Evolutionary conservation across 2,329 filamentous ascomycete genomes (phyloP), one percentile per base, ranked within the genome.

Genomic region (Zymoseptoria brevis): DNA sequence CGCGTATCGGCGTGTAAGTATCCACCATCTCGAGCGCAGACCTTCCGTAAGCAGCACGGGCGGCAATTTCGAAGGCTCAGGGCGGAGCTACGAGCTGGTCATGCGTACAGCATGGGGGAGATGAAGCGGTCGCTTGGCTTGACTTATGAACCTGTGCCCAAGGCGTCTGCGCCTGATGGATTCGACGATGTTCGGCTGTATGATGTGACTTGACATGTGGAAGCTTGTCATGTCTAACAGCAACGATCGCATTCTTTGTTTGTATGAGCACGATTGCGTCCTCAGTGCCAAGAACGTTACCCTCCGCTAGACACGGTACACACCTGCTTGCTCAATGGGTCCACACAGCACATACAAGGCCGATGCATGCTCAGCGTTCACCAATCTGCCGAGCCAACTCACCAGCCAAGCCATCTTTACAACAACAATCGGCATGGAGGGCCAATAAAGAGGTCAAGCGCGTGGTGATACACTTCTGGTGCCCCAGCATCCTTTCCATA

Each of bases 91-190:
- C 50, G 51, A 29, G 58, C 54, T 4, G 35, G 58, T 8, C 58
- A 60, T 50, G 41, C 55, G 21, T 57, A 60, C 24, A 60, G 58
- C 48, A 53, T 51, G 58, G 55, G 21, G 19, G 58, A 54, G 26
- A 57, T 52, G 30, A 60, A 54, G 51, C 58, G 58, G 4, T 53
- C 58, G 22, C 45, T 53, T 22, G 58, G 58, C 26, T 49, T 60
- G n/a, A 41, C 24, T n/a, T 57, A 60, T 49, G 58, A 55, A 21
- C 54, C 58, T 21, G 58, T 60, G 24, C 21, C 19, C 4, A 54
- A 56, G 50, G 13, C 35, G 11, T 7, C 35, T 45, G 13, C 35
- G 89, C 22, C 96, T 77, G 57, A 87, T 83, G 73, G 96, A 96
- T 72, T 95, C 89, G 56, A 95, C 85, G 62, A 45, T 45, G 16